A percentile compares a stretch with the other conserved stretches of the same genome.
Evolutionary conservation across 371 early-diverging fungal species (phyloP).

Genomic region (Haplosporangium sp.): DNA sequence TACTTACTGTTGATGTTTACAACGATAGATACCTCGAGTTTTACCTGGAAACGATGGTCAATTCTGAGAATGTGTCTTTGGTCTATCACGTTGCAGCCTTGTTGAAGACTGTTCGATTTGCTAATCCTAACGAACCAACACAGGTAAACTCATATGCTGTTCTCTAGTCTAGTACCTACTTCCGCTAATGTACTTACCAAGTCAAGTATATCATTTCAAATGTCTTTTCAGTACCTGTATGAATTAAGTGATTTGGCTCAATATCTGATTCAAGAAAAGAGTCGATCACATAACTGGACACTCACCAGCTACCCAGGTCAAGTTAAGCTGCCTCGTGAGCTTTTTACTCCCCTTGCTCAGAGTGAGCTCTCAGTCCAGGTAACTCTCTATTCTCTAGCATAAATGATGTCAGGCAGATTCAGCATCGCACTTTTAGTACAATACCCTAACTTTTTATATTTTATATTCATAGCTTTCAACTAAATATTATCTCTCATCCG

Average conservation of each 20-base stretch:
- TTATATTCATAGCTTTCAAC: conserved; percentile 31
- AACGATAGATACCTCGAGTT: conserved; percentile 83
- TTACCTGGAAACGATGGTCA: conserved; percentile 82
- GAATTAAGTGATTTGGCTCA: conserved; percentile 86
- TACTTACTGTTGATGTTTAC: not conserved
- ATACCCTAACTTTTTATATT: not conserved
- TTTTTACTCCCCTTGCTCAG: conserved; percentile 58
- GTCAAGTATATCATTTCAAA: too few relatives aligned
- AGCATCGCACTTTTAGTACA: not conserved
- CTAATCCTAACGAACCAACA: conserved; percentile 57
- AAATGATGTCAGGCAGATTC: too few relatives aligned
- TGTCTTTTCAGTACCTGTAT: conserved; percentile 74
- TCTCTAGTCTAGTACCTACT: too few relatives aligned
- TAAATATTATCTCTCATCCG: conserved; percentile 32
- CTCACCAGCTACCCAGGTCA: conserved; percentile 75
- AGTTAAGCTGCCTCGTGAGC: conserved; percentile 69
- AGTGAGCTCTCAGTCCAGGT: conserved; percentile 30
- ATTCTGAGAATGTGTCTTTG: conserved; percentile 85
- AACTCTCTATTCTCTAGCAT: not conserved
- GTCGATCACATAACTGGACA: conserved; percentile 76
- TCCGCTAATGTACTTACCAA: too few relatives aligned
- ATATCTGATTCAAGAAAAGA: conserved; percentile 78
- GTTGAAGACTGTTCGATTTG: conserved; percentile 83
- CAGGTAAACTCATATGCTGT: conserved; percentile 57
- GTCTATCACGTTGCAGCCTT: conserved; percentile 81